These are phyloP conservation scores for Sergeia podlipaevii DNA, from an alignment of 208 protist genomes.

Conservation along the genomic window DNA sequence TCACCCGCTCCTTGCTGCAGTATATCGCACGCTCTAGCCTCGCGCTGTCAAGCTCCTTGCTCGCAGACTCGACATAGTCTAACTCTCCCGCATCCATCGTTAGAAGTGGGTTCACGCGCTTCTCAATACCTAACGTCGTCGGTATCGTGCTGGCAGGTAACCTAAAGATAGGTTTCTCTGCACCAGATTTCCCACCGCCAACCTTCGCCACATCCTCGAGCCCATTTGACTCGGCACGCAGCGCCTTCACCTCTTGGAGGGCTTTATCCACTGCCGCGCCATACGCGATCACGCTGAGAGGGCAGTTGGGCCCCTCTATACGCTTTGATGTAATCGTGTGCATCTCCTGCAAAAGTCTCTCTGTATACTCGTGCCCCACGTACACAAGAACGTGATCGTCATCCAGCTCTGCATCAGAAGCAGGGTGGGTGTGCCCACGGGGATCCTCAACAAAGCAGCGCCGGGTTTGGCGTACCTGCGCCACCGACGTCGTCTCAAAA, in stretches of 20 bases:
- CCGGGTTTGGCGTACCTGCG: conserved; percentile 40
- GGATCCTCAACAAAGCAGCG: conserved; percentile 35
- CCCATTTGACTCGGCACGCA: conserved; percentile 36
- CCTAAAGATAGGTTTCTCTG: not conserved
- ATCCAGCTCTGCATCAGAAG: conserved; percentile 38
- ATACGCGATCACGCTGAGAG: not conserved
- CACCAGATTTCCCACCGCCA: conserved; percentile 3
- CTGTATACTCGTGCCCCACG: conserved; percentile 81
- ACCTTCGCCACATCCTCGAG: conserved; percentile 24
- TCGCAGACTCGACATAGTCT: conserved; percentile 11
- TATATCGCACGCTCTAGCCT: conserved; percentile 38
- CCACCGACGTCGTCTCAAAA: conserved; percentile 79
- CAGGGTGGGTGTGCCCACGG: conserved; percentile 52
- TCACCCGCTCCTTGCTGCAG: too few relatives aligned
- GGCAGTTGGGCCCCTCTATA: too few relatives aligned
- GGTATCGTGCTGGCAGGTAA: conserved; percentile 66
- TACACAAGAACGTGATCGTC: conserved; percentile 67
- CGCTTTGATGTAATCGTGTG: conserved; percentile 15
- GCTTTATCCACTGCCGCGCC: conserved; percentile 11
- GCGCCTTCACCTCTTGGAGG: conserved; percentile 20
- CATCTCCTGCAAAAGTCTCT: conserved; percentile 45
- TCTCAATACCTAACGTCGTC: conserved; percentile 56
- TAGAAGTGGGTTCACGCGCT: conserved; percentile 61
- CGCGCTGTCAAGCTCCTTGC: conserved; percentile 19
- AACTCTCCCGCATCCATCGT: conserved; percentile 45